Percentiles rank a stretch among this genome's conserved stretches.
These are phyloP conservation scores for Kluyveromyces siamensis DNA, from an alignment of 805 yeast species.

Conservation along the genomic window DNA sequence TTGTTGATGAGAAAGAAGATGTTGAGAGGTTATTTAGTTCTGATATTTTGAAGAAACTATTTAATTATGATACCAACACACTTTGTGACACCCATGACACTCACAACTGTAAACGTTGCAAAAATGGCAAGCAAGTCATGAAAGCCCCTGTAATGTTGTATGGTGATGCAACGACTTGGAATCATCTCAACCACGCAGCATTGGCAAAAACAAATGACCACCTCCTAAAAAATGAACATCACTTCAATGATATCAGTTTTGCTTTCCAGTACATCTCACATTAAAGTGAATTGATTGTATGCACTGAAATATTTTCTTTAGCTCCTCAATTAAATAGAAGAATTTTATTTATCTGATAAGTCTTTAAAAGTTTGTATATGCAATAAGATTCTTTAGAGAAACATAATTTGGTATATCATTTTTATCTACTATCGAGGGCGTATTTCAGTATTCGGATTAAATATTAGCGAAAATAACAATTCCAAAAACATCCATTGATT, in stretches of 20 bases:
- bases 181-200: constrained; percentile 64
- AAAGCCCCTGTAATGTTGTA: constrained; percentile 83
- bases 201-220: constrained; percentile 65
- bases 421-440: too few relatives aligned
- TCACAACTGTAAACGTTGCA: constrained; percentile 79
- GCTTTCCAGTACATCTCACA: constrained; percentile 94
- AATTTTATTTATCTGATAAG: too few relatives aligned
- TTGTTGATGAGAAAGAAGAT: constrained; percentile 92
- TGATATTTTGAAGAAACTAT: constrained; percentile 68
- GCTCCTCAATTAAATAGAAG: too few relatives aligned
- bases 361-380: too few relatives aligned
- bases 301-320: too few relatives aligned
- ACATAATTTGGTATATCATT: too few relatives aligned
- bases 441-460: too few relatives aligned
- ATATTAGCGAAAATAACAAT: not conserved
- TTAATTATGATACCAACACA: constrained; percentile 58
- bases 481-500: not conserved
- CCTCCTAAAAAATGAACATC: constrained; percentile 64
- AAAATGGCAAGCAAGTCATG: constrained; percentile 46
- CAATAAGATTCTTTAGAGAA: too few relatives aligned
- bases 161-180: constrained; percentile 98
- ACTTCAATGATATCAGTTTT: constrained; percentile 63
- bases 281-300: constrained; percentile 7
- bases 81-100: constrained; percentile 89
- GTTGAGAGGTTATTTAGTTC: constrained; percentile 87